Percentiles rank a stretch among this genome's conserved stretches.
Conservation (phyloP, 768 basidiomycete species). For the Trichaptum fuscoviolaceum region DNA sequence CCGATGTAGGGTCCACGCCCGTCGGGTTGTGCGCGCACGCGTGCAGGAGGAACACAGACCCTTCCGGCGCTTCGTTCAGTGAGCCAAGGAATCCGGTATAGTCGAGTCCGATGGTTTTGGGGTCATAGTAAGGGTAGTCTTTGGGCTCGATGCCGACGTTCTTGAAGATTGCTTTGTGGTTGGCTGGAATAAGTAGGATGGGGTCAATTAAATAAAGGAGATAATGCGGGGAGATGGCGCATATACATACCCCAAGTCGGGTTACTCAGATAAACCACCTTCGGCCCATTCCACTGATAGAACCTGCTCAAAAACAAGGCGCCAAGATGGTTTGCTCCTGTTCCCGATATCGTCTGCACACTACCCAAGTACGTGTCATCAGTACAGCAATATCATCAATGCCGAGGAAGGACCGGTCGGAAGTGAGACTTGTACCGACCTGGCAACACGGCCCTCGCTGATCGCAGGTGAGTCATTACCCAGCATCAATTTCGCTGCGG, state of each 20-base stretch:
- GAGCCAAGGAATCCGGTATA: conserved; percentile 59
- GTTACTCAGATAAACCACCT: conserved; percentile 78
- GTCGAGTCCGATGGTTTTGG: conserved; percentile 83
- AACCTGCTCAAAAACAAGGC: conserved; percentile 81
- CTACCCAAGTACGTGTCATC: conserved; percentile 20
- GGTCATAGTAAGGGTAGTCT: conserved; percentile 92
- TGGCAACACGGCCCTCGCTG: conserved; percentile 62
- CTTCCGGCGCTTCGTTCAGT: conserved; percentile 58
- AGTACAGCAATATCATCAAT: not conserved
- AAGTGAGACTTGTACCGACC: conserved; percentile 16
- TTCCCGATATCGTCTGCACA: conserved; percentile 93
- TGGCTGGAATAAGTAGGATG: conserved; percentile 40
- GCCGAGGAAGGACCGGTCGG: not conserved
- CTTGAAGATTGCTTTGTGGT: conserved; percentile 86
- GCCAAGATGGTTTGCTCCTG: conserved; percentile 92
- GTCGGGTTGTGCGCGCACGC: conserved; percentile 98
- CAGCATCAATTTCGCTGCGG: conserved; percentile 79
- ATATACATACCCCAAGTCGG: conserved; percentile 84
- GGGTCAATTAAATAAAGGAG: conserved; percentile 8
- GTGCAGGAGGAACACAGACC: conserved; percentile 87
- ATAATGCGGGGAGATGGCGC: not conserved
- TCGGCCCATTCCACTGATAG: conserved; percentile 64
- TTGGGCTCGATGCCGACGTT: conserved; percentile 86
- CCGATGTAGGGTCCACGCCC: conserved; percentile 86
- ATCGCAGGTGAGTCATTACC: conserved; percentile 69